Base-by-base conservation (phyloP, 1,284 basidiomycete species). In the Sporisorium scitamineum region DNA sequence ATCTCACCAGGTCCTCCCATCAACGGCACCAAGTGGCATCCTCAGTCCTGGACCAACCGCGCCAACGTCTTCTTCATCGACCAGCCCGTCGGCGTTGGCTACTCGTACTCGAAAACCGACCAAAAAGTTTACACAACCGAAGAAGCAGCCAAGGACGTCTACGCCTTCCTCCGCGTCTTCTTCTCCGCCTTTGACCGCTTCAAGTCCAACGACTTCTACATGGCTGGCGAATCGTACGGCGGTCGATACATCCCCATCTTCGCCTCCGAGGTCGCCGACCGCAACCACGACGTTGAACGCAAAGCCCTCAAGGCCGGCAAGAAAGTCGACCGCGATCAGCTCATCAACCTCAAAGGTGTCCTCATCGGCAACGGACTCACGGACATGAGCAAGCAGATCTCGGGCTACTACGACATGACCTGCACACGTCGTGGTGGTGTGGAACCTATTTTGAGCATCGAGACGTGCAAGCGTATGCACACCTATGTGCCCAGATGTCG, bases 231-330 rank as follows among this genome's bases (percentile, higher is more conserved):
- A 51, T 65, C 59, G 85, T 88, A 64, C 82, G 84, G 78, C 66
- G 93, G 94, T 4, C 90, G 93, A 24, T 94, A 94, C 85, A 88
- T 95, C 9, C 94, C 94, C 0, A 87, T 94, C 6, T 95, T 93
- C 73, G 94, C 93, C 0, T 88, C 92, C 1, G 90, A 90, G 18
- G 89, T 95, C 0, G 90, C 91, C 48, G 93, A 95, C 85, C 91
- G 92, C 72, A 95, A 95, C 83, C 57, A 67, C 42, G 67, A 54
- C 7, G 86, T 88, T 7, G 82, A 85, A 29, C 87, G 92, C 14
- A 70, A 69, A 27, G 80, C 81, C 7, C 39, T 61, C 34, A 84
- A 88, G 13, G 88, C 87, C 0, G 92, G 91, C 2, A 83, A 91
- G 76, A 89, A 89, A 7, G 48, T 63, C 3, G 91, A 92, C 0